A percentile compares a stretch with the other conserved stretches of the same genome.
These are phyloP conservation scores for Claviceps monticola DNA, from an alignment of 2,329 filamentous ascomycete species.

Conservation along the genomic window DNA sequence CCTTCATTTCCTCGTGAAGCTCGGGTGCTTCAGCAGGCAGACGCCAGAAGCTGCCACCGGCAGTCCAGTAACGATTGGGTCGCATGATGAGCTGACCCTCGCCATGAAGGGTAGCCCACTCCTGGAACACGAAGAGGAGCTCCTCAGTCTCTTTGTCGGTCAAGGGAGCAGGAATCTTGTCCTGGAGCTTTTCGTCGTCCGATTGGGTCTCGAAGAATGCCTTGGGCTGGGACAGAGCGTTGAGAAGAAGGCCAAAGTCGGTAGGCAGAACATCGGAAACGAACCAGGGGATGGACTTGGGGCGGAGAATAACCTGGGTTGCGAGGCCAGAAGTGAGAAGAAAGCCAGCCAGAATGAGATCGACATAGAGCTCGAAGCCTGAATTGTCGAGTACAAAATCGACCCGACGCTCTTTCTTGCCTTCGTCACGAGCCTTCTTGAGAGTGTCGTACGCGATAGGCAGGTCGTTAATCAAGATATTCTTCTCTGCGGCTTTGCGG, in stretches of 20 bases:
- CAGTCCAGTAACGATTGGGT: conserved; percentile 85
- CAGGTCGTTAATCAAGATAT: conserved; percentile 83
- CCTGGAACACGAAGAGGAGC: conserved; percentile 63
- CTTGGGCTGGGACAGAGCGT: conserved; percentile 63
- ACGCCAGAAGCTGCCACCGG: conserved; percentile 77
- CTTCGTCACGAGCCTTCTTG: conserved; percentile 46
- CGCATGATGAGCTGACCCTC: conserved; percentile 75
- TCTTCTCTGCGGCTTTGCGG: conserved; percentile 74
- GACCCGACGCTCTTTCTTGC: conserved; percentile 58
- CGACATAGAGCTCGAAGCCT: conserved; percentile 93
- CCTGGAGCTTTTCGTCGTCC: conserved; percentile 47
- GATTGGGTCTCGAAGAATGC: conserved; percentile 64
- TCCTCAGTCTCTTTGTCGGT: conserved; percentile 52
- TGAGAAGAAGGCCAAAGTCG: conserved; percentile 75
- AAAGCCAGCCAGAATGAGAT: conserved; percentile 83
- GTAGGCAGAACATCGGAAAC: conserved; percentile 84
- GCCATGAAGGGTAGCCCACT: conserved; percentile 67
- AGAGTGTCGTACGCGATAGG: conserved; percentile 56
- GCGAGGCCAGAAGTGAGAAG: conserved; percentile 74
- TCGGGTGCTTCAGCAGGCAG: conserved; percentile 54
- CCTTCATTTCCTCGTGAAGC: conserved; percentile 64
- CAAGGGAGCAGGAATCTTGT: conserved; percentile 46
- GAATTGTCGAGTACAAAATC: conserved; percentile 96
- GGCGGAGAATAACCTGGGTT: conserved; percentile 75
- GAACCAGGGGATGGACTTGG: conserved; percentile 95